Conservation (phyloP, 805 yeast species). For the Debaryomyces tyrocola region DNA sequence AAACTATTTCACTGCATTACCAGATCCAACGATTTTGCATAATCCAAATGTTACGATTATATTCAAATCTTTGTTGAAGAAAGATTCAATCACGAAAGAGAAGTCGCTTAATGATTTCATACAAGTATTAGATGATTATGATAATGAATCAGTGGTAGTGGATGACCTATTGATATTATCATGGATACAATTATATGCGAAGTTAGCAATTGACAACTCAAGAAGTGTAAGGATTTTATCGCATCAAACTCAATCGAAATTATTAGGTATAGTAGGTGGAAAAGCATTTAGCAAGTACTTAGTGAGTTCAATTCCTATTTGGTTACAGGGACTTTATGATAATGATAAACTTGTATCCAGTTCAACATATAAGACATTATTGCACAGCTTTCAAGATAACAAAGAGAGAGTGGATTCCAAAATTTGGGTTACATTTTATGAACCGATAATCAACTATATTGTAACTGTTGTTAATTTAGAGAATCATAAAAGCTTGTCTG, state of each 20-base stretch:
- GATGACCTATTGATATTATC: slow-evolving; percentile 58
- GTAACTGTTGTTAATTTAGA: slow-evolving; percentile 56
- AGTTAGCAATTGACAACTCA: slow-evolving; percentile 70
- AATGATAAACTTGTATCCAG: slow-evolving; percentile 60
- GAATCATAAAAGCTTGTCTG: slow-evolving; percentile 64
- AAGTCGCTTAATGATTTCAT: slow-evolving; percentile 62
- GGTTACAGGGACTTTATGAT: slow-evolving; percentile 74
- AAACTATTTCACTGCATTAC: slow-evolving; percentile 75
- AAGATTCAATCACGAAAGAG: slow-evolving; percentile 83
- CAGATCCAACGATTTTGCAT: slow-evolving; percentile 46
- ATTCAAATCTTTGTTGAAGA: slow-evolving; percentile 76
- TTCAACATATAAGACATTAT: slow-evolving; percentile 48
- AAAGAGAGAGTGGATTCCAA: slow-evolving; percentile 47
- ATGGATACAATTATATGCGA: slow-evolving; percentile 83
- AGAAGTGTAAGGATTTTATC: slow-evolving; percentile 59
- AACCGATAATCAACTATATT: slow-evolving; percentile 55
- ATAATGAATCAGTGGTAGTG: slow-evolving; percentile 13
- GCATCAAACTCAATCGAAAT: slow-evolving; percentile 63
- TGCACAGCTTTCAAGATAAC: slow-evolving; percentile 55
- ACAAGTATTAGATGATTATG: slow-evolving; percentile 31
- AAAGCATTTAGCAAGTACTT: slow-evolving; percentile 65
- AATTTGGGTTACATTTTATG: slow-evolving; percentile 60
- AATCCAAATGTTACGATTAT: slow-evolving; percentile 56
- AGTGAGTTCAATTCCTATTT: slow-evolving; percentile 68
- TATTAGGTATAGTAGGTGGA: slow-evolving; percentile 46